Evolutionary conservation across 2,329 filamentous ascomycete genomes (phyloP), one percentile per base, ranked within the genome.

Genomic region (Keithomyces neogunnii): DNA sequence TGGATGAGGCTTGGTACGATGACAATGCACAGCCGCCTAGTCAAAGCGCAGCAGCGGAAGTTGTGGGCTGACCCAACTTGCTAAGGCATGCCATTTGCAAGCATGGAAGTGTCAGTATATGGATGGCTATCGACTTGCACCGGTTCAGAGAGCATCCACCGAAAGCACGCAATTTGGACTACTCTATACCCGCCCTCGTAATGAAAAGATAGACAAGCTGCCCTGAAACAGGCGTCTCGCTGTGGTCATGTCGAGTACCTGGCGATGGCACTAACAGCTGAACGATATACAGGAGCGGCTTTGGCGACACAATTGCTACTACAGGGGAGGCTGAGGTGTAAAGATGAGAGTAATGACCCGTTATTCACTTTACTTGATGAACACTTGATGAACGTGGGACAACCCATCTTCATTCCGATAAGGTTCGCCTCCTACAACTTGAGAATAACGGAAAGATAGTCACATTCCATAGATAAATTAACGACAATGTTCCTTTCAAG

Each of bases 1-100:
- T 63, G 11, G 62, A 68, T 9, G 68, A 69, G 33, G 55, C 60
- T 39, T 71, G 67, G 67, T 68, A 60, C 45, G 66, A 67, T 6
- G 65, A 69, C 29, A 51, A 48, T 13, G 43, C 38, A 36, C 40
- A 45, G n/a, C 45, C 50, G 3, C 29, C 29, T 10, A 30, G 19
- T 9, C 40, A 48, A 7, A 49, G 44, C 26, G 43, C 33, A 32
- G 52, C 42, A 28, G 19, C 48, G 39, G 51, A 56, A 49, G 48
- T 43, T 33, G 35, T 48, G 26, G 50, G 35, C 36, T 57, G 54
- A 56, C 26, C 30, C 46, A 26, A 39, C 48, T 35, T 36, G n/a
- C 26, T 31, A 10, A 36, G 11, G 19, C 13, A 36, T 10, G 28
- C 9, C 30, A 40, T 30, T 19, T 19, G 13, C 29, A 43, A 26